These are phyloP conservation scores for Carex arenaria DNA, from an alignment of 202 grass and related monocot species.

Conservation along the genomic window DNA sequence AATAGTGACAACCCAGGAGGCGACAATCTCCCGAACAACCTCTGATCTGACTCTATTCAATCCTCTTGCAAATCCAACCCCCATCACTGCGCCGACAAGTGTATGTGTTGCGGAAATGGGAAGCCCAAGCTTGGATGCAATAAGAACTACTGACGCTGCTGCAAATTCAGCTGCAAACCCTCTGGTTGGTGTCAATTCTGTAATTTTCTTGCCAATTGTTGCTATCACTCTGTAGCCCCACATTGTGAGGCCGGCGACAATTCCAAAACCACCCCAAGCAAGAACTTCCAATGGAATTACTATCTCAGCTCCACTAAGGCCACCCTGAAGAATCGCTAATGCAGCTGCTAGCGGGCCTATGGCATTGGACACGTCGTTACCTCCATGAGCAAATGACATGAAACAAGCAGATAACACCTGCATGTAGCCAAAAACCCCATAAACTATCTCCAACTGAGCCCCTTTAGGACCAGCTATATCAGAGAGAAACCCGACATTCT, in stretches of 20 bases:
- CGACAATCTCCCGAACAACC: conserved; percentile 81
- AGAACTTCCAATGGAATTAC: conserved; percentile 87
- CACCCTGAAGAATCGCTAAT: conserved; percentile 76
- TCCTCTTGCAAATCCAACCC: conserved; percentile 91
- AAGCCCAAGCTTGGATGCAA: conserved; percentile 89
- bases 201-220: conserved; percentile 98
- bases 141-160: conserved; percentile 86
- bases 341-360: conserved; percentile 84
- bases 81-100: conserved; percentile 98
- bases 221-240: conserved; percentile 96
- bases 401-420: conserved; percentile 97
- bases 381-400: conserved; percentile 98
- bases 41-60: conserved; percentile 77
- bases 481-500: conserved; percentile 62
- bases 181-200: conserved; percentile 85
- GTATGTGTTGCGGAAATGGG: conserved; percentile 94
- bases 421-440: conserved; percentile 91
- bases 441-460: conserved; percentile 93
- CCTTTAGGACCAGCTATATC: conserved; percentile 73
- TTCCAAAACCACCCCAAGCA: conserved; percentile 94
- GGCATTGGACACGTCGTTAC: conserved; percentile 95
- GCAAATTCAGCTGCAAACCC: conserved; percentile 94
- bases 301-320: conserved; percentile 63
- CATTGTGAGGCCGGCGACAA: conserved; percentile 85
- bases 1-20: conserved; percentile 85